Evolutionary conservation across 805 yeast species (phyloP), one percentile per base, ranked within the genome.

Genomic region (Candida schatavii): DNA sequence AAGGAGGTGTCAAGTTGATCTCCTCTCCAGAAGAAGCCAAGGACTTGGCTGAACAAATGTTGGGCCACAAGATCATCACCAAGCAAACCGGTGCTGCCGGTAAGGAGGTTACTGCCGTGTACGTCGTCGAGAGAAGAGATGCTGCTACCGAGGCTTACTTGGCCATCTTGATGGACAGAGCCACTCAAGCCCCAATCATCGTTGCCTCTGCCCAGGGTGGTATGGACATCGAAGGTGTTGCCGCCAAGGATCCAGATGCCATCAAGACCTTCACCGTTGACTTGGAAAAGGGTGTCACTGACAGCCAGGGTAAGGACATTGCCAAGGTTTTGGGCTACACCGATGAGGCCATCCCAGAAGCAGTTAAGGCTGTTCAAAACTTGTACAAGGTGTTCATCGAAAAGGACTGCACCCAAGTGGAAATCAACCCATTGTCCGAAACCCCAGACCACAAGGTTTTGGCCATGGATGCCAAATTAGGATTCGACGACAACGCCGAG

Each of bases 211-310:
- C 95, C 49, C 93, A 93, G 74, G 99, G 99, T 75, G 99, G 99
- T 76, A 90, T 93, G 96, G 97, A 93, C 74, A 93, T 93, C 61
- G 99, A 93, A 77, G 96, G 96, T 66, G 98, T 93, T 55, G 99
- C 99, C 47, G 83, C 83, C 54, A 81, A 77, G 56, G 83, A 80
- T 67, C 99, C 99, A 41, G 80, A 79, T 44, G 96, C 96, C 54
- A 93, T 93, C 74, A 84, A 88, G 72, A 83, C 91, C 51, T 88
- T 82, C 78, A 76, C 85, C 51, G 81, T 93, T 46, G 83, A 85
- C 54, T 76, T 88, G 55, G 77, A 83, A 45, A 69, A 70, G 42
- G 97, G 97, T 61, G 85, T 93, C 61, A 81, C 91, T 52, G 86
- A 81, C 54, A 75, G 72, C 49, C 73, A 82, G 55, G 97, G 97